Evolutionary conservation across 345 rosid genomes (phyloP).

Genomic region (Firmiana major): DNA sequence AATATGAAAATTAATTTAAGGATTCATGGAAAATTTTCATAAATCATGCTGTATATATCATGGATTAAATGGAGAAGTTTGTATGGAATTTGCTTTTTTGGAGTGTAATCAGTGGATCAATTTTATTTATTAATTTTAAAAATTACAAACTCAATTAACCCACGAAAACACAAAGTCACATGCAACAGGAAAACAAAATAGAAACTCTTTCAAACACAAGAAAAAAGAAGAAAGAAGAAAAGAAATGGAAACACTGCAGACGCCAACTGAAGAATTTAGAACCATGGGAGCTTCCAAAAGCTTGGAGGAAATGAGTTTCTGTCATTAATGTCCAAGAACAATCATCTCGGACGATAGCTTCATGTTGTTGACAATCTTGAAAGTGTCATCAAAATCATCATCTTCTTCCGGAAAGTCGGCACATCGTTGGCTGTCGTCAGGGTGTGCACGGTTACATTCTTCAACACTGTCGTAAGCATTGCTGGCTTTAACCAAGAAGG

Average conservation of each 20-base stretch:
- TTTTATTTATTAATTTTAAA: too few relatives aligned
- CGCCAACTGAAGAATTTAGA: background rate
- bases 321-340: background rate
- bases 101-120: background rate
- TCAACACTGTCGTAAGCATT: background rate
- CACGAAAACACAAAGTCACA: background rate
- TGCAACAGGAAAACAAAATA: background rate
- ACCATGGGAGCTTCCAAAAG: background rate
- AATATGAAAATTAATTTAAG: too few relatives aligned
- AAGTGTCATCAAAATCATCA: slow-evolving; percentile 10
- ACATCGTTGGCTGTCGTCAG: background rate
- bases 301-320: background rate
- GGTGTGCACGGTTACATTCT: background rate
- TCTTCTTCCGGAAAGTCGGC: background rate
- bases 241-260: background rate
- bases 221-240: background rate
- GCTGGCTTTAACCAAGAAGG: slow-evolving; percentile 1
- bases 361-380: background rate
- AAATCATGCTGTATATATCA: too few relatives aligned
- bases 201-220: background rate
- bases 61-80: too few relatives aligned
- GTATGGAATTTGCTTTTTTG: too few relatives aligned
- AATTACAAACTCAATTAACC: too few relatives aligned
- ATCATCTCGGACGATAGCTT: background rate
- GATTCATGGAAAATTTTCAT: too few relatives aligned